Evolutionary conservation across 2,329 filamentous ascomycete species (phyloP).

Genomic region (Claviceps sp.): DNA sequence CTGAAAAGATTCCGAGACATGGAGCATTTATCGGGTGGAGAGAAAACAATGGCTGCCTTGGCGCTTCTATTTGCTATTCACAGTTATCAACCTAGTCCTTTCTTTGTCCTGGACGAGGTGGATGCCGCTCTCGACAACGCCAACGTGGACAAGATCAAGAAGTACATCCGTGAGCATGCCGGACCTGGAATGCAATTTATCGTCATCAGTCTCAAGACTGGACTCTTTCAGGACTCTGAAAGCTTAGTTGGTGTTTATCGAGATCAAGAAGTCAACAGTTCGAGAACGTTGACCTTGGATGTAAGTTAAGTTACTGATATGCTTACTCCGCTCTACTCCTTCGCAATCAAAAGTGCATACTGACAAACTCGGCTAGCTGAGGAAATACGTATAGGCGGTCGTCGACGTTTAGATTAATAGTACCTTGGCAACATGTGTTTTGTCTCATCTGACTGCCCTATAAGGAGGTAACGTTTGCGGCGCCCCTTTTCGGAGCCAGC

Average conservation of each 20-base stretch:
- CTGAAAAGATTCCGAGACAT: slow-evolving; percentile 98
- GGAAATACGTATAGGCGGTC: slow-evolving; percentile 19
- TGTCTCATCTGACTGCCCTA: too few species aligned
- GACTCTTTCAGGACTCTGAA: slow-evolving; percentile 92
- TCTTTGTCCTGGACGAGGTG: slow-evolving; percentile 96
- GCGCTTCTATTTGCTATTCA: slow-evolving; percentile 96
- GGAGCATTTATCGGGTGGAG: slow-evolving; percentile 93
- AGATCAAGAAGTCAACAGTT: slow-evolving; percentile 88
- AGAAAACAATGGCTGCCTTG: slow-evolving; percentile 96
- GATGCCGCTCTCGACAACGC: slow-evolving; percentile 97
- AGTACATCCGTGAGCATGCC: slow-evolving; percentile 88
- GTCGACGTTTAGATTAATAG: neutral
- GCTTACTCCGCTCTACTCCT: neutral
- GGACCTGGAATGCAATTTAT: slow-evolving; percentile 98
- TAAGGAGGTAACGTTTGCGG: neutral
- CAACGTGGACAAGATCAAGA: slow-evolving; percentile 90
- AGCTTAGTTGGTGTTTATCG: slow-evolving; percentile 90
- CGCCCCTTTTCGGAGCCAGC: neutral
- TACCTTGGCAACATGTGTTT: too few species aligned
- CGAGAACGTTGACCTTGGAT: slow-evolving; percentile 83
- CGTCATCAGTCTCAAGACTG: slow-evolving; percentile 91
- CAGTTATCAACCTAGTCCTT: slow-evolving; percentile 86
- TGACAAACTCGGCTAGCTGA: slow-evolving; percentile 14
- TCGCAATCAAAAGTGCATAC: neutral
- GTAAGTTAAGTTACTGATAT: slow-evolving; percentile 60